These are phyloP conservation scores for Shiraia sp. DNA, from an alignment of 2,329 filamentous ascomycete genomes.

Conservation along the genomic window DNA sequence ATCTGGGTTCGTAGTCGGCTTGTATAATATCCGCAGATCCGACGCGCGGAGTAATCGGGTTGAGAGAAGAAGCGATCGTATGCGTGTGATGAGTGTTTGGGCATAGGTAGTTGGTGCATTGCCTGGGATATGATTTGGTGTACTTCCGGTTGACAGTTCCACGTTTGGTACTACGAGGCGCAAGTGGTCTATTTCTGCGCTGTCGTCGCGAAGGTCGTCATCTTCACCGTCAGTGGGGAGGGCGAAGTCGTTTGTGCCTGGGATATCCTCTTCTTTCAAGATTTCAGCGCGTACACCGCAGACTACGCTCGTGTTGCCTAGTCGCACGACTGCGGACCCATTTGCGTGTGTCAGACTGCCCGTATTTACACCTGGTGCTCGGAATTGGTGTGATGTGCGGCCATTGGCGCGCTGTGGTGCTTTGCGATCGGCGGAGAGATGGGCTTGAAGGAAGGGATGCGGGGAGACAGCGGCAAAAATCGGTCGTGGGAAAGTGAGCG, in stretches of 20 bases:
- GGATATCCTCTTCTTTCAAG: constrained; percentile 73
- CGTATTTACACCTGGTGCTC: constrained; percentile 75
- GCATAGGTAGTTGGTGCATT: constrained; percentile 78
- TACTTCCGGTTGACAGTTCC: constrained; percentile 87
- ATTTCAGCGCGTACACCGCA: constrained; percentile 90
- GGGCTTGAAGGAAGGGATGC: constrained; percentile 85
- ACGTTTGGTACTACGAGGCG: constrained; percentile 91
- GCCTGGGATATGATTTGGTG: constrained; percentile 82
- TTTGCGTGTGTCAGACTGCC: constrained; percentile 87
- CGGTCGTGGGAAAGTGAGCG: constrained; percentile 61
- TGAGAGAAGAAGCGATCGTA: constrained; percentile 76
- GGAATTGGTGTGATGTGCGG: constrained; percentile 69
- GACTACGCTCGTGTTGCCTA: constrained; percentile 91
- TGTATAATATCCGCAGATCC: constrained; percentile 75
- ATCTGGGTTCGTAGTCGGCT: constrained; percentile 49
- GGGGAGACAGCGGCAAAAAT: constrained; percentile 90
- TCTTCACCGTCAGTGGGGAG: constrained; percentile 12
- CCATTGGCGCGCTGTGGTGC: constrained; percentile 78
- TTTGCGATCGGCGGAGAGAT: constrained; percentile 67
- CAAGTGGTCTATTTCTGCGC: constrained; percentile 51
- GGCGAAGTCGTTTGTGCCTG: constrained; percentile 56
- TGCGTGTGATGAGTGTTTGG: constrained; percentile 80
- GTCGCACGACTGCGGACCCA: constrained; percentile 84
- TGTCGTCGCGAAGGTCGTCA: constrained; percentile 18
- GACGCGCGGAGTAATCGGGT: constrained; percentile 67